These are phyloP conservation scores for Fragilaria radians DNA, from an alignment of 108 stramenopile species.

Conservation along the genomic window DNA sequence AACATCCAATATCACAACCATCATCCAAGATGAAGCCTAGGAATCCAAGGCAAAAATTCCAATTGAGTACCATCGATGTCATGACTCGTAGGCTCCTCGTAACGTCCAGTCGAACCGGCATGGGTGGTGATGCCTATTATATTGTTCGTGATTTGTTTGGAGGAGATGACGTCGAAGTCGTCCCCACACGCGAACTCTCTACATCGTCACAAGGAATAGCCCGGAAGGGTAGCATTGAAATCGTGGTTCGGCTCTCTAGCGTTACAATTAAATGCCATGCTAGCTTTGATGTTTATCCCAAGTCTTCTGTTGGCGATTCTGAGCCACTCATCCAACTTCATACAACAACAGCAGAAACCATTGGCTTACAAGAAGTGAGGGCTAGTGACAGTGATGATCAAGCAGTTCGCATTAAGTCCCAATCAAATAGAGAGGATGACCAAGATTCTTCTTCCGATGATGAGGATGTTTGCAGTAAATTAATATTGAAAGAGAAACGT, in stretches of 20 bases:
- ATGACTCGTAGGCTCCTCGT: constrained; percentile 70
- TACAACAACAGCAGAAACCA: constrained; percentile 82
- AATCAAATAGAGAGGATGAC: neutral
- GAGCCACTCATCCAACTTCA: constrained; percentile 82
- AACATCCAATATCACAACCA: neutral
- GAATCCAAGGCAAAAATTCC: constrained; percentile 16
- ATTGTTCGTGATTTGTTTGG: constrained; percentile 81
- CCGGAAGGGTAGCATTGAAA: constrained; percentile 52
- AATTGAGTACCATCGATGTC: constrained; percentile 59
- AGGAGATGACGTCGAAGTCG: constrained; percentile 80
- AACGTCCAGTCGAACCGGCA: constrained; percentile 77
- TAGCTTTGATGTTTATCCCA: constrained; percentile 80
- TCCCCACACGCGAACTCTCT: constrained; percentile 43
- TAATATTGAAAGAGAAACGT: constrained; percentile 59
- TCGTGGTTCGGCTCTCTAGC: constrained; percentile 53
- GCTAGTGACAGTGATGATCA: constrained; percentile 10
- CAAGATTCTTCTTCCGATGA: neutral
- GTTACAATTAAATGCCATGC: constrained; percentile 80
- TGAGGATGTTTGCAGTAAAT: constrained; percentile 7
- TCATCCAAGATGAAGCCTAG: neutral
- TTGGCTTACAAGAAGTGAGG: constrained; percentile 63
- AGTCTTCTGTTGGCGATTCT: constrained; percentile 50
- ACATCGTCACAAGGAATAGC: constrained; percentile 14
- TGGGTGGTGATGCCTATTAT: constrained; percentile 82
- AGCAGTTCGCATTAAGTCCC: neutral